These are phyloP conservation scores for Oropetium thomaeum DNA, from an alignment of 176 grass and related monocot genomes.

Conservation along the genomic window DNA sequence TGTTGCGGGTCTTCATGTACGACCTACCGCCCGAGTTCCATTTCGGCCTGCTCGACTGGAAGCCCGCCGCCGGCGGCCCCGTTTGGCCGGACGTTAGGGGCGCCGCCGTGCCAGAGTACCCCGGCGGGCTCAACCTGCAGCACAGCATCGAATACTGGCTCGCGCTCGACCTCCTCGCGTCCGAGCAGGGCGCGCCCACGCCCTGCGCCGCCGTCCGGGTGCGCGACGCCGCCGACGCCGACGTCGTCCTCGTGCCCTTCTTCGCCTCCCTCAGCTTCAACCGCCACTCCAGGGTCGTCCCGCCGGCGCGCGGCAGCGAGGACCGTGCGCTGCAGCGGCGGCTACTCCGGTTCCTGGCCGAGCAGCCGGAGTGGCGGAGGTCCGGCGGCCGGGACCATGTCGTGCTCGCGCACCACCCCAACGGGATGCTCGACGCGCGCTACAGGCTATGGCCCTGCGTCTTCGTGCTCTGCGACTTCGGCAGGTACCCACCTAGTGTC, in stretches of 20 bases:
- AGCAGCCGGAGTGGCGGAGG: constrained; percentile 65
- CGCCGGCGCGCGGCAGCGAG: constrained; percentile 51
- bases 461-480: constrained; percentile 94
- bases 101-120: constrained; percentile 64
- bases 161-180: constrained; percentile 83
- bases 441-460: constrained; percentile 78
- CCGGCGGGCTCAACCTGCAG: constrained; percentile 93
- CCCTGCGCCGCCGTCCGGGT: constrained; percentile 72
- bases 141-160: constrained; percentile 99
- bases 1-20: constrained; percentile 92
- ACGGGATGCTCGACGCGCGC: constrained; percentile 82
- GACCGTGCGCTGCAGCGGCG: constrained; percentile 69
- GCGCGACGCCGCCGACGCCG: constrained; percentile 46
- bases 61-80: constrained; percentile 20
- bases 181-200: constrained; percentile 52
- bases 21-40: constrained; percentile 87
- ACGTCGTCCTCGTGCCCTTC: constrained; percentile 93
- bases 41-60: constrained; percentile 83
- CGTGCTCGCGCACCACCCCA: constrained; percentile 94
- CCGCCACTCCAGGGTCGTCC: constrained; percentile 61
- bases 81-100: constrained; percentile 67
- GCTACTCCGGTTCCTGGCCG: constrained; percentile 55
- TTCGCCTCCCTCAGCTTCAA: constrained; percentile 99
- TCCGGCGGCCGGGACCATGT: constrained; percentile 77
- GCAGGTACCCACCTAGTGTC: constrained; percentile 72